Conservation (phyloP, 2,329 filamentous ascomycete species). For the Orbilia brochopaga region DNA sequence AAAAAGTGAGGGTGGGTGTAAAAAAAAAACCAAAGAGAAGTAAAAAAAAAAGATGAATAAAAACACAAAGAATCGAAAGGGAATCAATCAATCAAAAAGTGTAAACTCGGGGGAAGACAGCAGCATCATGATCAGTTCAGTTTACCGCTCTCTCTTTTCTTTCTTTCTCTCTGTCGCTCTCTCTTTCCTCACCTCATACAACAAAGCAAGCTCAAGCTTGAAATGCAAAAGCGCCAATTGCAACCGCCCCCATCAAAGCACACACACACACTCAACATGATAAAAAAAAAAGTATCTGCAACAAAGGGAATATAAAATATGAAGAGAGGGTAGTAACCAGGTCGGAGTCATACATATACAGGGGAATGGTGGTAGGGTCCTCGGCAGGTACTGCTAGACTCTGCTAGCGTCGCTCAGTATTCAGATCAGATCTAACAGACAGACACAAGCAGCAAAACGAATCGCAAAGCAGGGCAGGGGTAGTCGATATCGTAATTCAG, state of each 20-base stretch:
- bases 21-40: conserved; percentile 20
- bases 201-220: conserved; percentile 25
- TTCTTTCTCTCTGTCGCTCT: too few relatives aligned
- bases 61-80: conserved; percentile 13
- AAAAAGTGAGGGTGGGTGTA: too few relatives aligned
- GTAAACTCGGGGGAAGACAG: conserved; percentile 12
- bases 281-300: conserved; percentile 21
- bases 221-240: conserved; percentile 41
- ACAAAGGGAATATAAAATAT: conserved; percentile 48
- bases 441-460: neutral
- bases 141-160: too few relatives aligned
- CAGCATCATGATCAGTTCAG: neutral
- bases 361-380: neutral
- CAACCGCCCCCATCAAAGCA: conserved; percentile 24
- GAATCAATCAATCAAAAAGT: conserved; percentile 21
- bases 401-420: neutral
- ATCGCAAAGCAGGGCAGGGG: neutral
- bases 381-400: neutral
- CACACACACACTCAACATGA: conserved; percentile 25
- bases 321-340: conserved; percentile 12
- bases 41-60: conserved; percentile 12
- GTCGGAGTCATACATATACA: neutral
- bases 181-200: neutral
- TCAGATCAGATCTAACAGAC: neutral
- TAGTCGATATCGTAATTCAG: too few relatives aligned